Percentiles rank a stretch among this genome's conserved stretches.
phyloP scores from a whole-genome alignment of 257 asterid species.

The Echium plantagineum region DNA sequence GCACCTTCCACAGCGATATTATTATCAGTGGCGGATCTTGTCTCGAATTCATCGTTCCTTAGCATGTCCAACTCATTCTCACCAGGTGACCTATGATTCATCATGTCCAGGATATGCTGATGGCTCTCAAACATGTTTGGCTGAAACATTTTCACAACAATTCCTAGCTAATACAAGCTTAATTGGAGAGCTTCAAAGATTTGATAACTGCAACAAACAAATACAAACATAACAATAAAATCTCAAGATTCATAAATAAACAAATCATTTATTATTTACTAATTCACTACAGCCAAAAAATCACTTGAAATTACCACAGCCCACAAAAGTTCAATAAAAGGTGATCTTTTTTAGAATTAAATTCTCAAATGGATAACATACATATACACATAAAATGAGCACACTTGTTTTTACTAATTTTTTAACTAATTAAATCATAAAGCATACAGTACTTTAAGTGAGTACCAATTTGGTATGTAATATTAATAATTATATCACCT shows the following conservation, averaged over 20 bases:
- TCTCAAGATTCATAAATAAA: too few species aligned
- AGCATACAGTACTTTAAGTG: too few species aligned
- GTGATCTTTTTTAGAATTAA: too few species aligned
- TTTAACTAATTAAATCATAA: too few species aligned
- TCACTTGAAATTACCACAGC: too few species aligned
- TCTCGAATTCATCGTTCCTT: conserved; percentile 55
- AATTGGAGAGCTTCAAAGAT: not conserved
- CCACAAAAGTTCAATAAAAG: too few species aligned
- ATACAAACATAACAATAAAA: not conserved
- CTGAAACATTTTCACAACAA: conserved; percentile 39
- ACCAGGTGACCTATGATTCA: conserved; percentile 19
- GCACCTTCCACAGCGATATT: not conserved
- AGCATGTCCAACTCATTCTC: conserved; percentile 48
- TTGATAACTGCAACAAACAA: conserved; percentile 7
- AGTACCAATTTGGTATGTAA: too few species aligned
- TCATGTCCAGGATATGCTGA: conserved; percentile 45
- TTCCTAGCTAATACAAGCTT: not conserved
- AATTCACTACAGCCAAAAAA: too few species aligned
- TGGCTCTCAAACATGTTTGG: conserved; percentile 57
- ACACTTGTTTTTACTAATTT: not conserved
- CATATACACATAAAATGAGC: too few species aligned
- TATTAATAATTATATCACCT: too few species aligned
- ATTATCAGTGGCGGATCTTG: conserved; percentile 30
- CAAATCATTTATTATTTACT: too few species aligned
- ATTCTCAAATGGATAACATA: too few species aligned